Conservation (phyloP, 2,329 filamentous ascomycete species). For the Aspergillus ustus region DNA sequence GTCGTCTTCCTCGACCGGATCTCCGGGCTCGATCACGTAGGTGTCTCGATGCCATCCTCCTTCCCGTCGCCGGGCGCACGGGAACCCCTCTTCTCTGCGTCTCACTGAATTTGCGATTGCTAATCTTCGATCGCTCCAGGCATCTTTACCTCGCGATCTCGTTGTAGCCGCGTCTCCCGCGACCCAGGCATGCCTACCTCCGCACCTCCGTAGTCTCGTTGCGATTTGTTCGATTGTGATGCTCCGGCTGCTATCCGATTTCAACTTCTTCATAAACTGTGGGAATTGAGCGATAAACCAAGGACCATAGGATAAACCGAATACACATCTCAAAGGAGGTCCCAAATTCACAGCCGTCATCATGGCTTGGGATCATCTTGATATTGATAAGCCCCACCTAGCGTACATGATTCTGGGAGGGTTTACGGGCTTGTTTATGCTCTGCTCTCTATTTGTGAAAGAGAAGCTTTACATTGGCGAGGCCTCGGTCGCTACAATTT, state of each 20-base stretch:
- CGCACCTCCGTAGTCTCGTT: constrained; percentile 12
- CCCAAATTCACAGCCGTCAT: constrained; percentile 19
- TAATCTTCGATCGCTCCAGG: constrained; percentile 7
- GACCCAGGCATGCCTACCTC: constrained; percentile 36
- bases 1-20: constrained; percentile 7
- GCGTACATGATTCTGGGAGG: constrained; percentile 98
- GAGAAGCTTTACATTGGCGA: constrained; percentile 98
- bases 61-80: constrained; percentile 2
- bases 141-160: constrained; percentile 4
- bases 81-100: constrained; percentile 4
- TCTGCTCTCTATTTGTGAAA: constrained; percentile 97
- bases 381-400: constrained; percentile 91
- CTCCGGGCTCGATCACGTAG: not conserved
- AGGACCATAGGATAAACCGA: not conserved
- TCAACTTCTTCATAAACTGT: not conserved
- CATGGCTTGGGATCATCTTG: constrained; percentile 58
- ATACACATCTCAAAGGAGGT: not conserved
- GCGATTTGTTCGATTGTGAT: constrained; percentile 14
- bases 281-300: not conserved
- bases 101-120: not conserved
- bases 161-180: constrained; percentile 14
- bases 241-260: constrained; percentile 2
- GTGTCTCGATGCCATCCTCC: not conserved
- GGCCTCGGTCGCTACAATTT: constrained; percentile 83
- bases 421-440: constrained; percentile 97